phyloP scores from a whole-genome alignment of 306 rosid species.

The Parietaria judaica region DNA sequence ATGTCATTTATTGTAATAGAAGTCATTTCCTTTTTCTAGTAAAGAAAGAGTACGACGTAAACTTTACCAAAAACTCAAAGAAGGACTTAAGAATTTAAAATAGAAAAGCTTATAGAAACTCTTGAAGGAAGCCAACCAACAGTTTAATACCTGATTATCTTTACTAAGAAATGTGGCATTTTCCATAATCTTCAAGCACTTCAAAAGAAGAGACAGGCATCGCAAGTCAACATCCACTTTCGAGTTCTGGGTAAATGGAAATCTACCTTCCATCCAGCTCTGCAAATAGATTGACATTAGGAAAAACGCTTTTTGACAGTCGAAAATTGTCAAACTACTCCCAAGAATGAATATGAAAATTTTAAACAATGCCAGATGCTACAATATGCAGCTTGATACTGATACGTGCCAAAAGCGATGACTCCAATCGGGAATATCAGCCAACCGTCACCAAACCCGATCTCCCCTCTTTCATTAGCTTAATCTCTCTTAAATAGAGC shows the following conservation, averaged over 20 bases:
- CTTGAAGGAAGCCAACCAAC: too few relatives aligned
- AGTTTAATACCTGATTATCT: constrained; percentile 66
- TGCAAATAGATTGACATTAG: constrained; percentile 29
- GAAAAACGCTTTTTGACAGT: background rate
- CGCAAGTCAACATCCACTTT: constrained; percentile 33
- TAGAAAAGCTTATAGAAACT: background rate
- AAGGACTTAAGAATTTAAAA: constrained; percentile 10
- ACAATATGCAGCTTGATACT: too few relatives aligned
- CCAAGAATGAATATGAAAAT: constrained; percentile 4
- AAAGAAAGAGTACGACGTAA: too few relatives aligned
- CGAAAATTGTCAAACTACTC: background rate
- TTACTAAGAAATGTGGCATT: constrained; percentile 88
- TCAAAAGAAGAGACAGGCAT: constrained; percentile 49
- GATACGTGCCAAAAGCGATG: too few relatives aligned
- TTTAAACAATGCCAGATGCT: too few relatives aligned
- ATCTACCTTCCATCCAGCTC: constrained; percentile 42
- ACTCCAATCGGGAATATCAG: too few relatives aligned
- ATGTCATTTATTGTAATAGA: too few relatives aligned
- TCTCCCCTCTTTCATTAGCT: too few relatives aligned
- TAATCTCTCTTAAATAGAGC: too few relatives aligned
- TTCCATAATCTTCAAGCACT: constrained; percentile 97
- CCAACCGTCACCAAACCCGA: too few relatives aligned
- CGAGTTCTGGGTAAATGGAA: constrained; percentile 35
- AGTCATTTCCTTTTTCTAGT: too few relatives aligned
- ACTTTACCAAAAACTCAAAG: constrained; percentile 7